A percentile compares a stretch with the other conserved stretches of the same genome.
Evolutionary conservation across 345 rosid species (phyloP).

Genomic region (Lenwebbia sp.): DNA sequence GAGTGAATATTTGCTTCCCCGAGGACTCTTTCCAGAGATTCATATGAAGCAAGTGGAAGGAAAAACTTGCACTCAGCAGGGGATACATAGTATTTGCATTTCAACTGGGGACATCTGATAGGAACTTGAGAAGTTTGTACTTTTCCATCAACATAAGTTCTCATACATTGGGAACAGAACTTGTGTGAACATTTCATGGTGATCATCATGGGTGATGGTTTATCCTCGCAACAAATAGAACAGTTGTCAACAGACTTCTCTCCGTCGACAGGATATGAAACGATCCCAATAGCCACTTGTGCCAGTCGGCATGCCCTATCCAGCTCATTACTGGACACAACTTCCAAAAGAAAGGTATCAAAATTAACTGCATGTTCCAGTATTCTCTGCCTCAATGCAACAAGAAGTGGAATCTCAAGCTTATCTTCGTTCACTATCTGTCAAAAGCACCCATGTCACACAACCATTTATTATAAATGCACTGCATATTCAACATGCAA

Average conservation of each 20-base stretch:
- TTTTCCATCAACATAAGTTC: constrained; percentile 76
- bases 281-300: constrained; percentile 70
- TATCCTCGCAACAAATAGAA: constrained; percentile 86
- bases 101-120: constrained; percentile 77
- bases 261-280: constrained; percentile 35
- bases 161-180: constrained; percentile 95
- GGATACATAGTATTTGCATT: constrained; percentile 71
- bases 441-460: constrained; percentile 6
- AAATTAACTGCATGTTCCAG: constrained; percentile 50
- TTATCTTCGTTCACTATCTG: constrained; percentile 54
- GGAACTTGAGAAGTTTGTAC: constrained; percentile 71
- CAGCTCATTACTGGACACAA: constrained; percentile 43
- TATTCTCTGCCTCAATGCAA: constrained; percentile 72
- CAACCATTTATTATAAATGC: background rate
- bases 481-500: background rate
- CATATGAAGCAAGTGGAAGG: constrained; percentile 56
- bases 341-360: constrained; percentile 56
- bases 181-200: constrained; percentile 77
- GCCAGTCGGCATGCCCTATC: constrained; percentile 58
- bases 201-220: constrained; percentile 63
- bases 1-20: constrained; percentile 53
- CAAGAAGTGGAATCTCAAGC: constrained; percentile 53
- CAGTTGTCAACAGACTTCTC: constrained; percentile 44
- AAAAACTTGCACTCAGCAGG: constrained; percentile 52
- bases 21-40: constrained; percentile 47